Evolutionary conservation across 169 alveolate species (phyloP), one percentile per base, ranked within the genome.

Genomic region (Plasmodium vinckei): DNA sequence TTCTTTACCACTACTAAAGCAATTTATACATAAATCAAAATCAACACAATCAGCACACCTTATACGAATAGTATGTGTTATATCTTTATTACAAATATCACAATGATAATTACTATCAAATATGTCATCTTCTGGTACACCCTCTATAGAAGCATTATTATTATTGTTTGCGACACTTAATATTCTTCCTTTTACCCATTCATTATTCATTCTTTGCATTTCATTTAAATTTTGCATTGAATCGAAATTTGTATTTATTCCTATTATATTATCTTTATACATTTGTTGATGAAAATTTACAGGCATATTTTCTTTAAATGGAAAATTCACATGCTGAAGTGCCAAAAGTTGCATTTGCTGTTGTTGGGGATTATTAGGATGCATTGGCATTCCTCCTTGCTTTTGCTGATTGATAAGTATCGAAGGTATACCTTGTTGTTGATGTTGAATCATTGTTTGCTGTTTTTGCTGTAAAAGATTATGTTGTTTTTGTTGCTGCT

Each of bases 1-100:
- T 68, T 95, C 97, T 33, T 93, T 95, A 39, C 98, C 98, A 49
- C 92, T 89, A 64, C 96, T 93, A 70, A 96, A 96, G 53, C 98
- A 96, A 47, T 94, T 92, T 47, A 96, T 93, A 71, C 98, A 96
- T 15, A 94, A 47, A 87, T 96, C 95, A 68, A 96, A 96, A 49
- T 96, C 97, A 17, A 87, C 79, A 93, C 98, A 96, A 67, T 96
- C 98, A 6, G 98, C 98, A 89, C 98, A 96, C 25, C 94, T 84
- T 64, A 96, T 96, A 63, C 93, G 94, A 21, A 94, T 94, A 2
- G 92, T 90, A 65, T 94, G 84, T 10, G 95, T 89, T 63, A 94
- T 92, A 67, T 92, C 94, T 73, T 92, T 88, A 23, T 93, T 89
- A 87, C 96, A 93, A 4, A 93, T 92, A 79, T 92, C 93, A 79